phyloP scores from a whole-genome alignment of 176 grass and related monocot species.

The Triticum dicoccoides region DNA sequence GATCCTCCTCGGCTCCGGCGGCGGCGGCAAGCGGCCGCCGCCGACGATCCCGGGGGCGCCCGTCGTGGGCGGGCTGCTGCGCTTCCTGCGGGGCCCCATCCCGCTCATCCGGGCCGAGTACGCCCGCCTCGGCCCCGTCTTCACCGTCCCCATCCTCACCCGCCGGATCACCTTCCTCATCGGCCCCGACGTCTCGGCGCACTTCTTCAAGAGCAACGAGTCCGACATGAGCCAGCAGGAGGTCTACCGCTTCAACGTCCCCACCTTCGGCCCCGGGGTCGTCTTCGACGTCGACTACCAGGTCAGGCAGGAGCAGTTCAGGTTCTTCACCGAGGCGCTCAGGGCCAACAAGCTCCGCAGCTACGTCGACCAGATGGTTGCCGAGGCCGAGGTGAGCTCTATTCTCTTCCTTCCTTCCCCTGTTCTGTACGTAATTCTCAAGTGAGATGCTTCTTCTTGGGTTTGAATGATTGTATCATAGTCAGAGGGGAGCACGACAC shows the following conservation, averaged over 20 bases:
- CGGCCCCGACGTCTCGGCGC: conserved; percentile 72
- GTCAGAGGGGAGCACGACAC: neutral
- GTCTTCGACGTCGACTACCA: conserved; percentile 84
- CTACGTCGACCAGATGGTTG: conserved; percentile 85
- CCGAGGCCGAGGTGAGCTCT: conserved; percentile 66
- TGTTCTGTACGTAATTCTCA: neutral
- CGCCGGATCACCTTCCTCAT: conserved; percentile 81
- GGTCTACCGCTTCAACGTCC: conserved; percentile 89
- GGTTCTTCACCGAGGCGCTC: conserved; percentile 88
- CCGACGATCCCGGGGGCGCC: conserved; percentile 58
- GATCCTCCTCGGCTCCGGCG: conserved; percentile 33
- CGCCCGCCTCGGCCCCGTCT: conserved; percentile 73
- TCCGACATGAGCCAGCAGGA: conserved; percentile 91
- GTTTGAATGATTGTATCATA: neutral
- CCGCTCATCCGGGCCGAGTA: conserved; percentile 80
- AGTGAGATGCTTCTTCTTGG: conserved; percentile 14
- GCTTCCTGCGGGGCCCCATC: conserved; percentile 81
- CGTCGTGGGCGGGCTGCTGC: conserved; percentile 63
- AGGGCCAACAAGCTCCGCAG: conserved; percentile 67
- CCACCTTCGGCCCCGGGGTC: conserved; percentile 81
- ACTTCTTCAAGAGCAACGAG: conserved; percentile 92
- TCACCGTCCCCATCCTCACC: conserved; percentile 65
- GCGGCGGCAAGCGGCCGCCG: conserved; percentile 47
- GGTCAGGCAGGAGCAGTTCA: conserved; percentile 83
- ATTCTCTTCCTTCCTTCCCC: neutral